phyloP scores from a whole-genome alignment of 176 grass and related monocot species.

The Cenchrus fungigraminus region DNA sequence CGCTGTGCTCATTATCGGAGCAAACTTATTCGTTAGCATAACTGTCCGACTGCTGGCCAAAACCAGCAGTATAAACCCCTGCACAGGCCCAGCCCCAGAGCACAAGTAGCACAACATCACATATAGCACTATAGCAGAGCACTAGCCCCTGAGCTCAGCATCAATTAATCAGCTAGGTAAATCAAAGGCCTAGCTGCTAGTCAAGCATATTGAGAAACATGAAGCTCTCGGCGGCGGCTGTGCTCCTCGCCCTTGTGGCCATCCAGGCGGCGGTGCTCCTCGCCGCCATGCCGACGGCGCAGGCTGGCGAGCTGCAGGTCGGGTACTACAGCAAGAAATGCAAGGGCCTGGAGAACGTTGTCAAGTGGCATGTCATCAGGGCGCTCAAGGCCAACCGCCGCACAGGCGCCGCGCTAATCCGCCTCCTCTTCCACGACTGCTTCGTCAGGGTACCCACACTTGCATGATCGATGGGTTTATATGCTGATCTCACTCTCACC shows the following conservation, averaged over 20 bases:
- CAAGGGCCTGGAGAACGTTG: conserved; percentile 33
- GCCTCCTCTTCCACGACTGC: conserved; percentile 69
- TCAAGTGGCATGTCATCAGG: conserved; percentile 23
- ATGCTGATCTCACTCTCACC: background rate
- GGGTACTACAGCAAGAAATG: conserved; percentile 46
- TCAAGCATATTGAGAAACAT: background rate
- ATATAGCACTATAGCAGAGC: background rate
- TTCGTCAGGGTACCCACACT: conserved; percentile 48
- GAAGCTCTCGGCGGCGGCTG: conserved; percentile 42
- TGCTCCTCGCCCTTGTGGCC: conserved; percentile 30
- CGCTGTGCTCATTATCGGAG: background rate
- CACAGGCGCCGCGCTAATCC: conserved; percentile 50
- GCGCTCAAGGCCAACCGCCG: conserved; percentile 42
- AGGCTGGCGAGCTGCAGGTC: conserved; percentile 26
- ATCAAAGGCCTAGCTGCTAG: background rate
- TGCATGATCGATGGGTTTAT: no score
- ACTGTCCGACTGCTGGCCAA: background rate
- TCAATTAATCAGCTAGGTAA: background rate
- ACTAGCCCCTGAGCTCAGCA: background rate
- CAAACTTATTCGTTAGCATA: background rate
- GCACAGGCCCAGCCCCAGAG: background rate
- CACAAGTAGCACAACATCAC: background rate
- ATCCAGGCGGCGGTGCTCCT: conserved; percentile 33
- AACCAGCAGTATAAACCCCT: conserved; percentile 32
- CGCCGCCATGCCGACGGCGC: background rate